Base-by-base conservation (phyloP, 2,329 filamentous ascomycete genomes). In the Westerdykella sp. region DNA sequence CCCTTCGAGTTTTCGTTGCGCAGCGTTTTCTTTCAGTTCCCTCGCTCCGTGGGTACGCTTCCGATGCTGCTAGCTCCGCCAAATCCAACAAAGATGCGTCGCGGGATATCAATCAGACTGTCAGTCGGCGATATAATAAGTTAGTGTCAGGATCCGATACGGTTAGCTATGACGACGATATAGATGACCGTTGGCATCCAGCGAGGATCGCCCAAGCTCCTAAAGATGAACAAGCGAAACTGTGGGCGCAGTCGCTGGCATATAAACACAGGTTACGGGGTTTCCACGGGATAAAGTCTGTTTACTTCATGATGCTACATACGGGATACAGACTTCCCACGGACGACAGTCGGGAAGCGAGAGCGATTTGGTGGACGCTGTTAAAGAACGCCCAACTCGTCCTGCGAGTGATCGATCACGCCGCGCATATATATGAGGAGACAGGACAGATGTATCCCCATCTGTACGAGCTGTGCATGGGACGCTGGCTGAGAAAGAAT, bases 381-480 rank as follows among this genome's bases (percentile, higher is more conserved):
- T 48, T 76, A 37, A 60, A 64, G 40, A 45, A 69, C 30, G 44
- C 50, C 7, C 34, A 53, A 6, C 49, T 73, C 2, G 52, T 74
- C 2, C 31, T 59, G 5, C 53, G 65, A 10, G 48, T 75, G 9
- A 56, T 69, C 11, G 47, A 59, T 1, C 68, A 76, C 52, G 72
- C 68, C 6, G 50, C 67, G 23, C 52, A 68, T 2, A 43, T 78
- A 11, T 65, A 69, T 45, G 51, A 62, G 10, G 53, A 52, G 12
- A 69, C 66, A 12, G 69, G 69, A 15, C 42, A 54, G 10, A 47
- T 48, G 6, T 65, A 65, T 43, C 51, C 57, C 13, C 51, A 46
- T 14, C 55, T 80, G 0, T 78, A 79, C 53, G 51, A 56, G 13
- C 53, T 57, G 10, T 56, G 77, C 47, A 63, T 80, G 40, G 62